Percentiles rank a stretch among this genome's conserved stretches.
These are phyloP conservation scores for Umbilicus rupestris DNA, from an alignment of 164 flowering plant genomes.

Conservation along the genomic window DNA sequence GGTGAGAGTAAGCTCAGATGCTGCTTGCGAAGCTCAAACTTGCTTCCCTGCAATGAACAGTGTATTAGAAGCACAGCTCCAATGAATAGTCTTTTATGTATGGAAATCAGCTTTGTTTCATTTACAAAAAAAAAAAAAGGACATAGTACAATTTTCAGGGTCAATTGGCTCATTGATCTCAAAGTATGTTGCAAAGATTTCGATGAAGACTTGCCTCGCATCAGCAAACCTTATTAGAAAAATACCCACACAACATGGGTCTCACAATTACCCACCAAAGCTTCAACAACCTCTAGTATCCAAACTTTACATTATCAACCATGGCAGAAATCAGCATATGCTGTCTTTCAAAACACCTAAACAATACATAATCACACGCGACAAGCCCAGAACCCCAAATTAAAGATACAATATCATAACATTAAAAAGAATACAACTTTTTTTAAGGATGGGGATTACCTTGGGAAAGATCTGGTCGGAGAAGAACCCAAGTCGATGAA, in stretches of 20 bases:
- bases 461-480: too few relatives aligned
- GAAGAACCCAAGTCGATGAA: too few relatives aligned
- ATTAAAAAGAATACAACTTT: too few relatives aligned
- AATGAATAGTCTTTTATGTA: not conserved
- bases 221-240: not conserved
- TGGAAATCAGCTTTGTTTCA: not conserved
- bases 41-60: not conserved
- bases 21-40: too few relatives aligned
- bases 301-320: not conserved
- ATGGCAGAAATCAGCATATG: too few relatives aligned
- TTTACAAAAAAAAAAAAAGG: not conserved
- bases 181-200: not conserved
- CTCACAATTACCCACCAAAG: constrained; percentile 3
- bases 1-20: not conserved
- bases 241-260: not conserved
- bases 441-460: too few relatives aligned
- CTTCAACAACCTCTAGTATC: constrained; percentile 3
- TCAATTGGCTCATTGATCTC: not conserved
- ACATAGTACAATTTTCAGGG: not conserved
- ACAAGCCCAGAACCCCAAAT: too few relatives aligned
- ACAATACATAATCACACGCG: too few relatives aligned
- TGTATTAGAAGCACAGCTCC: not conserved
- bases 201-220: not conserved
- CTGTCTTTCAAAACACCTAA: too few relatives aligned
- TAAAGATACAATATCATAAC: too few relatives aligned